Conservation (phyloP, 2,329 filamentous ascomycete genomes). For the Xylariaceae sp. region DNA sequence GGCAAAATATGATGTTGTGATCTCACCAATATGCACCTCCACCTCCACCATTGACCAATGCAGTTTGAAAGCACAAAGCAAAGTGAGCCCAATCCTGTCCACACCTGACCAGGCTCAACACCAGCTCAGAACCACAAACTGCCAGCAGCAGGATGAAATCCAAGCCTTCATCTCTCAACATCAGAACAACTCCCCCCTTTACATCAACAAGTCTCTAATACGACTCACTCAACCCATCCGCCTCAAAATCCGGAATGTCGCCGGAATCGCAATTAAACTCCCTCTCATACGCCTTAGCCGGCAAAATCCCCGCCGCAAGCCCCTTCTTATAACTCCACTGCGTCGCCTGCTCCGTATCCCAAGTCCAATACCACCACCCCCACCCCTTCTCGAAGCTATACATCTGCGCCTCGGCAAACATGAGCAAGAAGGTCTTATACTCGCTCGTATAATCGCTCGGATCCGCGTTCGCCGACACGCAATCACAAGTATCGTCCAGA, state of each 20-base stretch:
- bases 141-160: too few species aligned
- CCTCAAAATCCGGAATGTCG: slow-evolving; percentile 54
- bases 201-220: slow-evolving; percentile 33
- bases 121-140: too few species aligned
- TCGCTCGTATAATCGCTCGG: slow-evolving; percentile 61
- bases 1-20: background rate
- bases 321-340: slow-evolving; percentile 94
- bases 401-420: slow-evolving; percentile 97
- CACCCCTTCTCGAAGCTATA: slow-evolving; percentile 85
- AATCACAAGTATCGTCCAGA: slow-evolving; percentile 64
- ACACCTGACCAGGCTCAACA: too few species aligned
- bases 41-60: background rate
- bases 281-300: slow-evolving; percentile 67
- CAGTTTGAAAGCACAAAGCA: too few species aligned
- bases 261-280: slow-evolving; percentile 63
- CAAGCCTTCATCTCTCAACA: background rate
- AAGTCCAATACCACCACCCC: slow-evolving; percentile 99
- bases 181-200: background rate
- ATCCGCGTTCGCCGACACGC: slow-evolving; percentile 72
- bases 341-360: slow-evolving; percentile 80
- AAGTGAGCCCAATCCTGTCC: too few species aligned
- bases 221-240: slow-evolving; percentile 46
- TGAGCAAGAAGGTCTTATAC: slow-evolving; percentile 83
- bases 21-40: slow-evolving; percentile 11
- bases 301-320: slow-evolving; percentile 74